phyloP scores from a whole-genome alignment of 352 stramenopile genomes.

The Stephanocyclus meneghinianus region DNA sequence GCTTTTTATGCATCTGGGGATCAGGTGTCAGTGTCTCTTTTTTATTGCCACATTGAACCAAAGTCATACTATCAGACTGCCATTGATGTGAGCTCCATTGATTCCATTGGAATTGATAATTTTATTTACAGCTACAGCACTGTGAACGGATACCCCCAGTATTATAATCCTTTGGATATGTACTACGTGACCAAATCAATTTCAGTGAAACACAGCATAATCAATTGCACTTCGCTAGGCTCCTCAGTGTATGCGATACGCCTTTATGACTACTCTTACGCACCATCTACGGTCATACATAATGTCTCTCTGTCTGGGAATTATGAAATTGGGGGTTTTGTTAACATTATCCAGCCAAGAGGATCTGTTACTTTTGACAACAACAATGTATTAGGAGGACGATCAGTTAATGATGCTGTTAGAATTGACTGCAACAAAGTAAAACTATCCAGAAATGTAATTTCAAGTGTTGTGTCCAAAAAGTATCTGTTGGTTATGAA shows the following conservation, averaged over 20 bases:
- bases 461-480: neutral
- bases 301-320: neutral
- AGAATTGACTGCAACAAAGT: neutral
- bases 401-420: neutral
- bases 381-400: neutral
- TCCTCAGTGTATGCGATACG: neutral
- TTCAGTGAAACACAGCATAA: constrained; percentile 4
- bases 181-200: neutral
- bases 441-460: neutral
- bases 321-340: neutral
- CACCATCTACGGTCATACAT: neutral
- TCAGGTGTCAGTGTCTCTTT: neutral
- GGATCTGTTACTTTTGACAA: neutral
- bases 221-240: neutral
- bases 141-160: neutral
- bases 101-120: neutral
- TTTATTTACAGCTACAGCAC: neutral
- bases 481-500: neutral
- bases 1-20: neutral
- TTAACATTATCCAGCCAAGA: neutral
- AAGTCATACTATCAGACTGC: neutral
- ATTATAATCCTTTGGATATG: neutral
- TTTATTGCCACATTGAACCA: neutral
- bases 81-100: neutral
- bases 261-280: neutral